Base-by-base conservation (phyloP, 73 alveolate genomes). In the Paramecium tetraurelia region DNA sequence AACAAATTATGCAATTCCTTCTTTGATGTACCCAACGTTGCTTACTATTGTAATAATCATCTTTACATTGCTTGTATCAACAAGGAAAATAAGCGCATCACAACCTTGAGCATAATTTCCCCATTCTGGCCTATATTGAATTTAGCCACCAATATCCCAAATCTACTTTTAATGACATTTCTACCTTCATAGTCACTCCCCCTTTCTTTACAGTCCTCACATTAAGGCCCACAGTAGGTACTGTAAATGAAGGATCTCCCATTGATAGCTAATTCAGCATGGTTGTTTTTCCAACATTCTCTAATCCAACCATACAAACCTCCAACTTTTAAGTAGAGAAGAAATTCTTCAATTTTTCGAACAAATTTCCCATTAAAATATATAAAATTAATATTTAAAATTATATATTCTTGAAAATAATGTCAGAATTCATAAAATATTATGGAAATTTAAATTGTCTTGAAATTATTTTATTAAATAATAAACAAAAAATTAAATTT, bases 101-200 rank as follows among this genome's bases (percentile, higher is more conserved):
- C 96, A 93, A 80, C 96, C 96, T 92, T 92, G 72, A 1, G 99
- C 97, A 87, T 96, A 96, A 69, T 95, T 95, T n/a, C 94, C 97
- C 98, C 99, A 96, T 85, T 96, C 98, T 44, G 97, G 93, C 59
- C 99, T 68, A 94, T 96, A 96, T 77, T 96, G 95, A 27, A 96
- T 95, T 92, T 97, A 96, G 9, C 99, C 99, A 76, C 99, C 99
- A 20, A 97, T 94, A 75, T 97, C 99, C 98, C 99, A 97, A 24
- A 96, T 88, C 88, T 76, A 20, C 4, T 21, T 41, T 3, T 18
- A 16, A 33, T 14, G 9, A 33, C 4, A 41, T 4, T 24, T 41
- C 35, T 76, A 76, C 89, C 85, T 97, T 97, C 96, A 97, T 92
- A 24, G 92, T 93, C 29, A 97, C 96, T 70, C 95, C 96, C 59